Conservation (phyloP, 345 rosid species). For the Diplotaxis tenuifolia region DNA sequence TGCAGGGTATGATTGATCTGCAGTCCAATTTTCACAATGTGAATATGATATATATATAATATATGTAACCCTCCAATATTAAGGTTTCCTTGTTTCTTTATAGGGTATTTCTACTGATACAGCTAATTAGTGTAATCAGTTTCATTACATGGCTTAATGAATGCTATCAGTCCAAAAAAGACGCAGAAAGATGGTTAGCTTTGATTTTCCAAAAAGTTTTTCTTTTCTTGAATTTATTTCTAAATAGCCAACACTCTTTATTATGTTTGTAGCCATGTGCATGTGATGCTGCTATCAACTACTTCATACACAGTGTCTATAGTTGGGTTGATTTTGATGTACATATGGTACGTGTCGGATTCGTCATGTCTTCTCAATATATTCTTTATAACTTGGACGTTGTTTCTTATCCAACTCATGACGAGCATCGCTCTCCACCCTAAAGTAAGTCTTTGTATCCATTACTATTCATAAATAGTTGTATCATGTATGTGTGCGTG, state of each 20-base stretch:
- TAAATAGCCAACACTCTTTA: constrained; percentile 19
- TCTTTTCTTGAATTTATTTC: not conserved
- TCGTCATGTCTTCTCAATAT: constrained; percentile 86
- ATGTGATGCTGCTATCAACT: constrained; percentile 70
- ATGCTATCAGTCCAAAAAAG: constrained; percentile 61
- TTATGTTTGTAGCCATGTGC: constrained; percentile 59
- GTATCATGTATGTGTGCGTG: not conserved
- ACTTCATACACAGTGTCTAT: constrained; percentile 68
- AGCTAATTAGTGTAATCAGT: constrained; percentile 85
- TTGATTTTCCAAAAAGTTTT: not conserved
- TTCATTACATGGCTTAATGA: constrained; percentile 84
- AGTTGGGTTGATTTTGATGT: constrained; percentile 81
- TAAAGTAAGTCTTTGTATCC: constrained; percentile 45
- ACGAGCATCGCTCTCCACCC: constrained; percentile 89
- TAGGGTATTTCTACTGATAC: constrained; percentile 94
- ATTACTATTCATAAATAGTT: constrained; percentile 5
- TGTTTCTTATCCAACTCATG: constrained; percentile 91
- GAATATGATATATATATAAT: too few species aligned
- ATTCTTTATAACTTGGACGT: constrained; percentile 89
- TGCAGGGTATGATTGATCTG: constrained; percentile 67
- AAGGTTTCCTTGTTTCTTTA: constrained; percentile 23
- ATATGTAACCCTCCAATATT: constrained; percentile 16
- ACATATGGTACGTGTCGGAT: constrained; percentile 91
- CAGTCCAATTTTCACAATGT: not conserved
- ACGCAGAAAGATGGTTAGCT: constrained; percentile 72